Conservation (phyloP, 495 filamentous ascomycete genomes). For the Penicillium pulvis region DNA sequence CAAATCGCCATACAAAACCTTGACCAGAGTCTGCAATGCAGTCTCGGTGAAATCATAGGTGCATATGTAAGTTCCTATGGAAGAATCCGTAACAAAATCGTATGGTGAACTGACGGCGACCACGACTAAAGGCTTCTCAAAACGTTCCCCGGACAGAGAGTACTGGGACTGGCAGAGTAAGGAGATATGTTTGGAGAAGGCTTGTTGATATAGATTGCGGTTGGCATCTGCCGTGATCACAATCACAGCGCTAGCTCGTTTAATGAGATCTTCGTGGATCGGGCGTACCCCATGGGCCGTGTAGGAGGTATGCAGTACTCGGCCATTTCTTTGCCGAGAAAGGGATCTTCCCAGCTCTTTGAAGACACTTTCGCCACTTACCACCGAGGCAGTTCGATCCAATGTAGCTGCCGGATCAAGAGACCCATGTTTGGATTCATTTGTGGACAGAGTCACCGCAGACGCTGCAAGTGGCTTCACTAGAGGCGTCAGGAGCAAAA, state of each 20-base stretch:
- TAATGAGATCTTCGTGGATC: conserved; percentile 86
- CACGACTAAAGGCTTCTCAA: conserved; percentile 71
- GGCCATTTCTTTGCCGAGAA: conserved; percentile 76
- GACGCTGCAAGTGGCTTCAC: conserved; percentile 86
- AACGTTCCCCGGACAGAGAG: conserved; percentile 54
- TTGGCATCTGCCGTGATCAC: conserved; percentile 89
- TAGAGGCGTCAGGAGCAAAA: conserved; percentile 79
- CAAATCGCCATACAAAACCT: conserved; percentile 78
- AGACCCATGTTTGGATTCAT: conserved; percentile 52
- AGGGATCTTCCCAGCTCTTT: conserved; percentile 79
- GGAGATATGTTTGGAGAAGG: conserved; percentile 90
- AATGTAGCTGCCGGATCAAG: conserved; percentile 56
- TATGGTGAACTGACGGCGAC: conserved; percentile 91
- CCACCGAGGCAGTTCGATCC: conserved; percentile 65
- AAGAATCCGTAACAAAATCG: conserved; percentile 89
- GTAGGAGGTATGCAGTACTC: conserved; percentile 87
- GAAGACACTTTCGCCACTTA: conserved; percentile 87
- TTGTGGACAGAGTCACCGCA: conserved; percentile 61
- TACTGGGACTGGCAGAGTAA: conserved; percentile 84
- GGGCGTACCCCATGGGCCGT: conserved; percentile 87
- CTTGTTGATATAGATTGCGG: conserved; percentile 84
- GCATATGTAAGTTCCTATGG: conserved; percentile 85
- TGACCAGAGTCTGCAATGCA: conserved; percentile 78
- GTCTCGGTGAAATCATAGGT: conserved; percentile 95
- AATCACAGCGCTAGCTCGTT: conserved; percentile 80